Evolutionary conservation across 805 yeast species (phyloP).

Genomic region (Wickerhamiella brachini): DNA sequence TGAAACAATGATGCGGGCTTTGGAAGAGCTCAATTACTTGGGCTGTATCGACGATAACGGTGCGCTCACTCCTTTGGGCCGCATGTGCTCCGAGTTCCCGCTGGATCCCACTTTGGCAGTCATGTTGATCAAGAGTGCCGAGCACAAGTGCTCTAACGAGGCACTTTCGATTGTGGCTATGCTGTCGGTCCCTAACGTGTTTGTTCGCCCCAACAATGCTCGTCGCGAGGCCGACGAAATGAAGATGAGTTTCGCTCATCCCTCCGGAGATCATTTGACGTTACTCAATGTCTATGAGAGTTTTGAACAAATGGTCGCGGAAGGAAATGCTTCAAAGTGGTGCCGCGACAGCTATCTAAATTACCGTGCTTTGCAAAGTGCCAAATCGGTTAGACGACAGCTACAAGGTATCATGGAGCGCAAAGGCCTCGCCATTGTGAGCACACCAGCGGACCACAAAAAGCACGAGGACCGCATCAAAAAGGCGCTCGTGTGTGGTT

Average conservation of each 20-base stretch:
- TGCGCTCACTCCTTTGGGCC: slow-evolving; percentile 74
- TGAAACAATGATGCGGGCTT: slow-evolving; percentile 98
- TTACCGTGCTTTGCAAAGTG: slow-evolving; percentile 69
- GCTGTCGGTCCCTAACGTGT: slow-evolving; percentile 86
- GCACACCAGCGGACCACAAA: slow-evolving; percentile 53
- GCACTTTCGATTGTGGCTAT: slow-evolving; percentile 78
- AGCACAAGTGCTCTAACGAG: slow-evolving; percentile 77
- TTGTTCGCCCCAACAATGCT: slow-evolving; percentile 82
- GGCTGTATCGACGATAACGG: slow-evolving; percentile 89
- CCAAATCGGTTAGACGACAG: slow-evolving; percentile 78
- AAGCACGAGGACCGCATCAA: slow-evolving; percentile 64
- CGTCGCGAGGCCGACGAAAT: slow-evolving; percentile 84
- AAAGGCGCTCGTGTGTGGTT: slow-evolving; percentile 81
- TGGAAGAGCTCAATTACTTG: slow-evolving; percentile 85
- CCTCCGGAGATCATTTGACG: slow-evolving; percentile 91
- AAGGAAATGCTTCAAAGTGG: slow-evolving; percentile 47
- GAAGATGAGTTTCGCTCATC: slow-evolving; percentile 76
- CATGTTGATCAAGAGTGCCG: slow-evolving; percentile 77
- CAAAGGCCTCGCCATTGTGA: slow-evolving; percentile 55
- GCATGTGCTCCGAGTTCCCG: slow-evolving; percentile 86
- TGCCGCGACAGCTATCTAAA: slow-evolving; percentile 82
- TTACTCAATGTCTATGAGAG: slow-evolving; percentile 78
- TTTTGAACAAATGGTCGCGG: slow-evolving; percentile 31
- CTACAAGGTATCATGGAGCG: slow-evolving; percentile 71
- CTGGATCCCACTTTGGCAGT: slow-evolving; percentile 93